phyloP scores from a whole-genome alignment of 345 rosid species.

The Limnanthes douglasii region DNA sequence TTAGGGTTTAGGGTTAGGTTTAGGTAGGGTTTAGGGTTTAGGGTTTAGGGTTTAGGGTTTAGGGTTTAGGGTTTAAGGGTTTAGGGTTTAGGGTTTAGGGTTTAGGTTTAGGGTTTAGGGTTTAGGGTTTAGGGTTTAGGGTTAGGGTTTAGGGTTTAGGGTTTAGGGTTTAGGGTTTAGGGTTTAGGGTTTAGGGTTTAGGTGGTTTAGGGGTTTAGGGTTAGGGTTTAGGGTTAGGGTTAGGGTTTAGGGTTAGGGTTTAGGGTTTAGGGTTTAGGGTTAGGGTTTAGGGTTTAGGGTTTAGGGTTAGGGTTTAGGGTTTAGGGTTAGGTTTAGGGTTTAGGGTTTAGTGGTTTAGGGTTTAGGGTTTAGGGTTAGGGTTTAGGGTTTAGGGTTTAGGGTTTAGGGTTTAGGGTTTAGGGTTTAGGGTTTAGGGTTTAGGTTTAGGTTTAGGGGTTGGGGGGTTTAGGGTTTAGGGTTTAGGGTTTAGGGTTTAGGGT shows the following conservation, averaged over 20 bases:
- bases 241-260: background rate
- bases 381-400: background rate
- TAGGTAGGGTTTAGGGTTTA: background rate
- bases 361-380: background rate
- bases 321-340: no score
- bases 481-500: background rate
- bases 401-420: background rate
- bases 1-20: background rate
- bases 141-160: background rate
- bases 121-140: background rate
- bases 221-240: background rate
- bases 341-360: no score
- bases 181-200: background rate
- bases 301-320: background rate
- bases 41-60: background rate
- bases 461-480: background rate
- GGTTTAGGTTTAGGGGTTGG: background rate
- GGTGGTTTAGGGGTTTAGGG: no score
- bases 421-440: background rate
- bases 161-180: background rate
- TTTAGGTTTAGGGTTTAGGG: background rate
- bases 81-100: background rate
- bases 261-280: background rate
- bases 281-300: background rate
- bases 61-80: background rate